Percentiles rank a stretch among this genome's conserved stretches.
These are phyloP conservation scores for Globisporangium parvum DNA, from an alignment of 352 stramenopile genomes.

Conservation along the genomic window DNA sequence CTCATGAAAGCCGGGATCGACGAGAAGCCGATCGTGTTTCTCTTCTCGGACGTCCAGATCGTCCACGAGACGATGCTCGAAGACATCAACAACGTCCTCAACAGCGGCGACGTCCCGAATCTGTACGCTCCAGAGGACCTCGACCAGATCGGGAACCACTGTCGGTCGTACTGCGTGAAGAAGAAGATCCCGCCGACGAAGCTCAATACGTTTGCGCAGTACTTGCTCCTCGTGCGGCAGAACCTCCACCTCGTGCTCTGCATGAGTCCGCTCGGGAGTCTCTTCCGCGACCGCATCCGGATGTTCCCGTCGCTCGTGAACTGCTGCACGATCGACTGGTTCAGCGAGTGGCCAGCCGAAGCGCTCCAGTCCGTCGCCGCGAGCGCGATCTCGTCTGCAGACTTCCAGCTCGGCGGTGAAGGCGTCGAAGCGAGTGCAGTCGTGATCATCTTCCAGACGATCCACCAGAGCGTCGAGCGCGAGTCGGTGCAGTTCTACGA, in stretches of 20 bases:
- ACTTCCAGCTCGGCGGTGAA: slow-evolving; percentile 50
- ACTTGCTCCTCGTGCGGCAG: slow-evolving; percentile 87
- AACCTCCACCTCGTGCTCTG: slow-evolving; percentile 92
- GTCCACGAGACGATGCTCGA: slow-evolving; percentile 94
- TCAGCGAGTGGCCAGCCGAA: slow-evolving; percentile 83
- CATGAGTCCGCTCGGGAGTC: slow-evolving; percentile 88
- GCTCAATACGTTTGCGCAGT: slow-evolving; percentile 93
- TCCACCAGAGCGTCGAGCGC: slow-evolving; percentile 89
- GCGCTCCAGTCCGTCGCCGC: slow-evolving; percentile 77
- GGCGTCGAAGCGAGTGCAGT: slow-evolving; percentile 38
- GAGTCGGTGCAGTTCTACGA: slow-evolving; percentile 82
- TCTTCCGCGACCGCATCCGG: slow-evolving; percentile 89
- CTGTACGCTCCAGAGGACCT: slow-evolving; percentile 91
- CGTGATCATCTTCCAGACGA: slow-evolving; percentile 77
- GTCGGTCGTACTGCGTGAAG: slow-evolving; percentile 87
- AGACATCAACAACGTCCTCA: slow-evolving; percentile 95
- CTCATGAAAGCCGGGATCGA: slow-evolving; percentile 91
- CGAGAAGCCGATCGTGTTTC: slow-evolving; percentile 90
- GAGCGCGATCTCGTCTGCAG: slow-evolving; percentile 44
- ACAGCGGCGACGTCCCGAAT: slow-evolving; percentile 93
- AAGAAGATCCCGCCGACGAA: slow-evolving; percentile 89
- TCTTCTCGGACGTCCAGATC: slow-evolving; percentile 95
- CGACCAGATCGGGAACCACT: slow-evolving; percentile 89
- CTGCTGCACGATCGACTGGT: slow-evolving; percentile 88
- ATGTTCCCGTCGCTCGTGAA: slow-evolving; percentile 90